These are phyloP conservation scores for Elongisporangium undulatum DNA, from an alignment of 352 stramenopile genomes.

Conservation along the genomic window DNA sequence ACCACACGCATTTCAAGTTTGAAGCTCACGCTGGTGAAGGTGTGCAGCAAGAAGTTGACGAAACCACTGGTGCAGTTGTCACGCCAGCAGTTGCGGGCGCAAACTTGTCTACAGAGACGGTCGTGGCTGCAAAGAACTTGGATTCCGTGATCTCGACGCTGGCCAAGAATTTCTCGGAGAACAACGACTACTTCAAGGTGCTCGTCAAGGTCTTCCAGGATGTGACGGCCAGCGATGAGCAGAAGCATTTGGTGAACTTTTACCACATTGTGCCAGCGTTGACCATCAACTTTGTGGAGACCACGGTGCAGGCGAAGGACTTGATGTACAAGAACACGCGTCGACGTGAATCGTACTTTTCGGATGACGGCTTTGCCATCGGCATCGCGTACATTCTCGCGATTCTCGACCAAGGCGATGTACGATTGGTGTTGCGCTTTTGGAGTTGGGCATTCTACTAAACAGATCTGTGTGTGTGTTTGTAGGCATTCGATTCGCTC, in stretches of 20 bases:
- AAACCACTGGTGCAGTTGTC: conserved; percentile 43
- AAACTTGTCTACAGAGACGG: conserved; percentile 73
- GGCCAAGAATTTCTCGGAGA: conserved; percentile 88
- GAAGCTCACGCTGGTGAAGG: conserved; percentile 64
- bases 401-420: conserved; percentile 86
- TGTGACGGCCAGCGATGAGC: conserved; percentile 80
- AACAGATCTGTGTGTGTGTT: conserved; percentile 4
- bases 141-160: conserved; percentile 86
- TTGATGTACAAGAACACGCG: conserved; percentile 95
- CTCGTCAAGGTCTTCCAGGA: conserved; percentile 88
- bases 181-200: conserved; percentile 93
- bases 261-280: conserved; percentile 87
- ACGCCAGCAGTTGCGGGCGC: conserved; percentile 46
- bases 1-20: conserved; percentile 84
- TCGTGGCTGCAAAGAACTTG: conserved; percentile 82
- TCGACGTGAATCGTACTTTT: conserved; percentile 93
- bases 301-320: conserved; percentile 89
- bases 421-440: conserved; percentile 11
- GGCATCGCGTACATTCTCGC: conserved; percentile 92
- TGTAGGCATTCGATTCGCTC: conserved; percentile 78
- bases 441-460: conserved; percentile 1
- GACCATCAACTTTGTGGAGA: conserved; percentile 90
- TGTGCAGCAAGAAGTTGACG: conserved; percentile 48
- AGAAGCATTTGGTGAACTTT: conserved; percentile 92
- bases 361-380: conserved; percentile 94